Evolutionary conservation across 257 asterid genomes (phyloP), one percentile per base, ranked within the genome.

Genomic region (Verbascum thapsus): DNA sequence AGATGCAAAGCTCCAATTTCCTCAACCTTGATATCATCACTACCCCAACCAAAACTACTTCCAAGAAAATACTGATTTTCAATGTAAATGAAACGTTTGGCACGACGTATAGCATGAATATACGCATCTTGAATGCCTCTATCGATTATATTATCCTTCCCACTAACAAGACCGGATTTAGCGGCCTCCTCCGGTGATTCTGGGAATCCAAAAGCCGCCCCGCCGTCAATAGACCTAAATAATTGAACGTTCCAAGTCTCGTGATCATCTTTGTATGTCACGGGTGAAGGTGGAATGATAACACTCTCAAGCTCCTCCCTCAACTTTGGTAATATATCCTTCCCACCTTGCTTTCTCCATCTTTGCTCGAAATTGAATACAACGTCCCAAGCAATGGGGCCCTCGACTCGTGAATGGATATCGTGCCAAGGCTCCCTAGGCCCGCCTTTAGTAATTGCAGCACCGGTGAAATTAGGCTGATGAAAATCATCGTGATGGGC

Each of bases 351-450:
- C 68, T 85, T 87, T 72, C 72, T 85, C 97, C 97, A 87, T 58
- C 96, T 83, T 81, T 90, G 97, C 76, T 90, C 97, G 53, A 87
- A 90, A 44, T 90, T 90, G 51, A 79, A 85, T 55, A 90, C 3
- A 11, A 90, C 95, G 51, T 90, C 97, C 97, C 97, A 90, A 18
- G 95, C 97, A 11, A 90, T 79, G 0, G 90, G 91, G 15, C 97
- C 97, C 61, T 90, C 95, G 23, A 87, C 61, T 1, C 82, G 82
- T 12, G 95, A 86, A 55, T 89, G 97, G 7, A 89, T 81, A 73
- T 89, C 95, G 60, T 89, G 97, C 95, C 97, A 89, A 8, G 97
- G 94, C 77, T 86, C 95, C 68, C 95, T 73, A 0, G 95, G 97
- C 0, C 97, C 97, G 16, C 95, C 97, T 56, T 81, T 87, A 9